Evolutionary conservation across 2,329 filamentous ascomycete genomes (phyloP).

Genomic region (Colletotrichum neosansevieriae): DNA sequence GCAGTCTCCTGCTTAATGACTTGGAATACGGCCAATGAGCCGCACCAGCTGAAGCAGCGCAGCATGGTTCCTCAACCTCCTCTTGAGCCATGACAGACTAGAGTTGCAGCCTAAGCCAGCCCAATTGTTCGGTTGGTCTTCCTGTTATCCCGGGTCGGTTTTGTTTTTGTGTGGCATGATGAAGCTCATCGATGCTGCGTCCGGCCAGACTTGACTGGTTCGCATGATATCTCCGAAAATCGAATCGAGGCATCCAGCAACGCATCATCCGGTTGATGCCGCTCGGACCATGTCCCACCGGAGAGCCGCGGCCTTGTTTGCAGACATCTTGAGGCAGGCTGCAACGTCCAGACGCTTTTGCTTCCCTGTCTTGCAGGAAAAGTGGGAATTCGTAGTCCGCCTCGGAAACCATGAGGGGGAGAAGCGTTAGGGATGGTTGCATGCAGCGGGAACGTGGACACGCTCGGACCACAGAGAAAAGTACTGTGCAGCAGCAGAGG

Average conservation of each 20-base stretch:
- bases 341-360: background rate
- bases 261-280: no score
- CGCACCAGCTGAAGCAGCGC: slow-evolving; percentile 1
- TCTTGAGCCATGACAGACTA: background rate
- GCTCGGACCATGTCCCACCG: no score
- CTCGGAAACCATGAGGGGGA: background rate
- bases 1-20: slow-evolving; percentile 2
- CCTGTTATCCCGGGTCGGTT: no score
- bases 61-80: background rate
- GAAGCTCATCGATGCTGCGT: background rate
- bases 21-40: slow-evolving; percentile 20
- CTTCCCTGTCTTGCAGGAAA: background rate
- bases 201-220: background rate
- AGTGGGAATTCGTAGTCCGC: background rate
- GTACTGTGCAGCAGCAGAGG: background rate
- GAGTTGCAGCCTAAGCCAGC: background rate
- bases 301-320: no score
- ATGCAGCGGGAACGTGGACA: slow-evolving; percentile 1
- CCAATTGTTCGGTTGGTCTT: background rate
- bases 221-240: background rate
- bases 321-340: background rate
- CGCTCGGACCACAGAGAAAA: background rate
- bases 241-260: no score
- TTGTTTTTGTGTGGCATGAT: background rate
- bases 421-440: background rate